Evolutionary conservation across 2,329 filamentous ascomycete species (phyloP), one percentile per base, ranked within the genome.

Genomic region (Hymenoscyphus albidus): DNA sequence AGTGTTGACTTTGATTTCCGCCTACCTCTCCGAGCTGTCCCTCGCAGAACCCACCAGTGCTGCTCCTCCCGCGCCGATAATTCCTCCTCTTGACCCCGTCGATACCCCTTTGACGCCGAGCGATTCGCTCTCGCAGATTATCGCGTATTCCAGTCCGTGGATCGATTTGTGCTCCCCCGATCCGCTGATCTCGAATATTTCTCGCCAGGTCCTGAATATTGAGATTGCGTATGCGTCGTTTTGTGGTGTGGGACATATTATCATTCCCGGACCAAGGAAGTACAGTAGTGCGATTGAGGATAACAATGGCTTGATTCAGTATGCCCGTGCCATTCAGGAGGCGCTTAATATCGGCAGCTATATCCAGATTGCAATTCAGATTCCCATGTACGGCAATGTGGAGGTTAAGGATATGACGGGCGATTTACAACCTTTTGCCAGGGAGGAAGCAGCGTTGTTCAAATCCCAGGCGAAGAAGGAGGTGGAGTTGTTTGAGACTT

Each of bases 211-310:
- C 6, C 81, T 99, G 68, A 93, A 93, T 75, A 83, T 97, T 48
- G 95, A 99, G 76, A 85, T 98, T 58, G 91, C 92, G 59, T 99
- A 97, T 78, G 95, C 96, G 68, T 93, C 92, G 68, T 99, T 98
- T 78, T 97, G 93, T 74, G 96, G 96, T 42, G 85, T 95, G 58
- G 87, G 88, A 63, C 96, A 90, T 77, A 83, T 98, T 65, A 81
- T 98, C 60, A 82, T 99, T 38, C 88, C 89, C 1, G 93, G 93
- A 0, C 95, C 95, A 2, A 84, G 85, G 68, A 79, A 86, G 14
- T 85, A 89, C 69, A 82, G 83, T 64, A 82, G 81, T 54, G 70
- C 63, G 75, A 80, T 66, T 77, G 79, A 14, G 80, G 78, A 58
- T 78, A 80, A 70, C 78, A 80, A 74, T 82, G 83, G n/a, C 74